These are phyloP conservation scores for Hemileccinum rubropunctum DNA, from an alignment of 768 basidiomycete genomes.

Conservation along the genomic window DNA sequence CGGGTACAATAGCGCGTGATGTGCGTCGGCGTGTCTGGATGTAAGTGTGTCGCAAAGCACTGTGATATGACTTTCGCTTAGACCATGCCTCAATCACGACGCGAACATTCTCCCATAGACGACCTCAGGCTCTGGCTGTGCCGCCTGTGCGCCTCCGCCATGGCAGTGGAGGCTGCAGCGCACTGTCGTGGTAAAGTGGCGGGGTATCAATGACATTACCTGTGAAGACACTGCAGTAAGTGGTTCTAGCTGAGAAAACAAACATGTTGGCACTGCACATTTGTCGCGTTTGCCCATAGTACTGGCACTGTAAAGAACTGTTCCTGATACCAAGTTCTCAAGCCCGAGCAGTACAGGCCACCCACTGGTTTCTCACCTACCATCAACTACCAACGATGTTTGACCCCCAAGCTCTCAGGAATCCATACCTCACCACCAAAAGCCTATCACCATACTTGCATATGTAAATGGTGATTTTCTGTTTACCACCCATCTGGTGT, in stretches of 20 bases:
- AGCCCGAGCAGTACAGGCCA: not conserved
- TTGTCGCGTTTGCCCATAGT: no score
- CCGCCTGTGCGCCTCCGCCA: no score
- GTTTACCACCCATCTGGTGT: not conserved
- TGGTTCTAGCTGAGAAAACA: no score
- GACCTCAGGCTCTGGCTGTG: no score
- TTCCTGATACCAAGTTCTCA: constrained; percentile 9
- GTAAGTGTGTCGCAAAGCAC: not conserved
- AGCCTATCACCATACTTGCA: constrained; percentile 15
- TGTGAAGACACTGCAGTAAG: no score
- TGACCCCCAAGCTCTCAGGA: not conserved
- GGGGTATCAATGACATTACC: no score
- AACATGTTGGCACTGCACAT: no score
- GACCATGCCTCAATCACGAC: no score
- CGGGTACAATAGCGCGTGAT: no score
- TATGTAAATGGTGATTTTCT: constrained; percentile 14
- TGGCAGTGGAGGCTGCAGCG: no score
- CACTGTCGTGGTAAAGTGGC: no score
- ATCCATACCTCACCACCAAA: not conserved
- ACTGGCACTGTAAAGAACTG: no score
- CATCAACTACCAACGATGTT: not conserved
- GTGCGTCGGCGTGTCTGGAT: not conserved
- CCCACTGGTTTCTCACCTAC: constrained; percentile 13
- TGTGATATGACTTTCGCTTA: not conserved
- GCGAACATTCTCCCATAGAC: not conserved